Percentiles rank a stretch among this genome's conserved stretches.
Evolutionary conservation across 2,329 filamentous ascomycete species (phyloP).

Genomic region (Aspergillus udagawae): DNA sequence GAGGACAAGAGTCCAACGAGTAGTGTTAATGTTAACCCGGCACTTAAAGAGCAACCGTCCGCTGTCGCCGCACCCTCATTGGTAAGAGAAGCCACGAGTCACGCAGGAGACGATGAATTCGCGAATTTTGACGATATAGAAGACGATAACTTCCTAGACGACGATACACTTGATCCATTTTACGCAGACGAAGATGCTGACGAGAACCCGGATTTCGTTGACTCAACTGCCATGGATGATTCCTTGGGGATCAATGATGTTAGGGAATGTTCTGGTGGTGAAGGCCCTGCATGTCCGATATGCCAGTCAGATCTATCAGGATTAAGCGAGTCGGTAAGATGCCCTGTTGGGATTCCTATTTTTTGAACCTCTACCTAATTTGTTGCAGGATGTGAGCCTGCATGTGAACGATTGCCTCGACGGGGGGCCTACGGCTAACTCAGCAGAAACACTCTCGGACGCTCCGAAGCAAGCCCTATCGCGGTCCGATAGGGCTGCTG

Average conservation of each 20-base stretch:
- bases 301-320: slow-evolving; percentile 64
- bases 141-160: slow-evolving; percentile 55
- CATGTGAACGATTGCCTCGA: slow-evolving; percentile 96
- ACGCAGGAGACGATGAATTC: slow-evolving; percentile 46
- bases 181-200: slow-evolving; percentile 41
- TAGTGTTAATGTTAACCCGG: slow-evolving; percentile 8
- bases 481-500: slow-evolving; percentile 62
- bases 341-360: background rate
- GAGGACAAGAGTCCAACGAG: background rate
- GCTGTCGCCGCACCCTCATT: slow-evolving; percentile 32
- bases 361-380: slow-evolving; percentile 1
- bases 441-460: slow-evolving; percentile 14
- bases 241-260: slow-evolving; percentile 12
- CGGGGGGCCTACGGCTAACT: slow-evolving; percentile 64
- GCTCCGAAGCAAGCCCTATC: slow-evolving; percentile 35
- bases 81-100: slow-evolving; percentile 50
- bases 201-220: slow-evolving; percentile 21
- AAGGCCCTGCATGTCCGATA: slow-evolving; percentile 63
- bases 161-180: slow-evolving; percentile 63
- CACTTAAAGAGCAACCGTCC: slow-evolving; percentile 13
- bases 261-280: slow-evolving; percentile 13
- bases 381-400: slow-evolving; percentile 63
- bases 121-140: slow-evolving; percentile 58
- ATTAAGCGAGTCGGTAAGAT: slow-evolving; percentile 44
- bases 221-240: slow-evolving; percentile 23